A percentile compares a stretch with the other conserved stretches of the same genome.
Evolutionary conservation across 1,139 yeast genomes (phyloP).

Genomic region (Yamadazyma songkhlaensis): DNA sequence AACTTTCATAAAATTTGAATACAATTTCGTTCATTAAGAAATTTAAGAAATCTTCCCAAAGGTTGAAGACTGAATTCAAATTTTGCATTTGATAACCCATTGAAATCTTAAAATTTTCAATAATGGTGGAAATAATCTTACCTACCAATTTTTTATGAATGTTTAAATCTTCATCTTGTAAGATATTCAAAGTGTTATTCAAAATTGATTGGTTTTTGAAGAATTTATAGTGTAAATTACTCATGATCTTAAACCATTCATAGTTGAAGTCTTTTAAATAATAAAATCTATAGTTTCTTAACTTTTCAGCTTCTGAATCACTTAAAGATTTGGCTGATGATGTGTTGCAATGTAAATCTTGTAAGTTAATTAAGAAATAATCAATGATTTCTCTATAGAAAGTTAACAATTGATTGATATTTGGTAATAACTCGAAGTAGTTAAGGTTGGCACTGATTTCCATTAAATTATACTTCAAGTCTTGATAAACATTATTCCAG

Average conservation of each 20-base stretch:
- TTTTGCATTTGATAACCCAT: conserved; percentile 4
- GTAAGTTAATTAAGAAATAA: conserved; percentile 24
- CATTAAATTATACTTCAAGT: conserved; percentile 25
- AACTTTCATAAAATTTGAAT: conserved; percentile 10
- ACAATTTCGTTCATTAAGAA: conserved; percentile 13
- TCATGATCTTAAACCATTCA: conserved; percentile 24
- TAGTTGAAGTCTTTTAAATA: conserved; percentile 26
- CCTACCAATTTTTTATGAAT: conserved; percentile 12
- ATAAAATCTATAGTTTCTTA: conserved; percentile 19
- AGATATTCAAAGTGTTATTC: conserved; percentile 9
- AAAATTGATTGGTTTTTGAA: conserved; percentile 13
- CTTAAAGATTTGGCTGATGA: conserved; percentile 11
- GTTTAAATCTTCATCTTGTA: conserved; percentile 10
- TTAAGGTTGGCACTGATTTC: conserved; percentile 17
- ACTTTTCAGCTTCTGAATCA: conserved; percentile 18
- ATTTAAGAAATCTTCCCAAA: conserved; percentile 14
- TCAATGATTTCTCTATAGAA: conserved; percentile 31
- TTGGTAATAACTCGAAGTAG: conserved; percentile 29
- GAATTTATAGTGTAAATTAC: conserved; percentile 18
- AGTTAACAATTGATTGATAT: conserved; percentile 20
- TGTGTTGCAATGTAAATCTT: conserved; percentile 14
- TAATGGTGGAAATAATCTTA: conserved; percentile 12
- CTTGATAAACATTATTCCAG: conserved; percentile 36
- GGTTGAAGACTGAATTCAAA: conserved; percentile 5
- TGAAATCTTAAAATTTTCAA: conserved; percentile 13